A percentile compares a stretch with the other conserved stretches of the same genome.
phyloP scores from a whole-genome alignment of 768 basidiomycete genomes.

The Rhodotorula kratochvilovae region DNA sequence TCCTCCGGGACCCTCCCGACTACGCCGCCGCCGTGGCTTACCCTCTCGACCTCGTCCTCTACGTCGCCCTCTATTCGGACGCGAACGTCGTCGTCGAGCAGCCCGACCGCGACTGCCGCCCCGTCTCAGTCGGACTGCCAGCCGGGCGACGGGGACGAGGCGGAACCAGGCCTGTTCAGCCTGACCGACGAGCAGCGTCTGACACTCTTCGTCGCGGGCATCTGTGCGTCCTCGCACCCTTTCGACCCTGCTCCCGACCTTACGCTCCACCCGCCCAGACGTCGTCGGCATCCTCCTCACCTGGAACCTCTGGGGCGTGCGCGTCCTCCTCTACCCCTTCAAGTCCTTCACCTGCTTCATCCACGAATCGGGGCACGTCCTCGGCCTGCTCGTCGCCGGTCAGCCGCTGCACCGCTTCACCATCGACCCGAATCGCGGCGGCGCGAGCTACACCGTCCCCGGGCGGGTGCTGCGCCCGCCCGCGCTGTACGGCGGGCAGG shows the following conservation, averaged over 20 bases:
- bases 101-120: neutral
- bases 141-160: neutral
- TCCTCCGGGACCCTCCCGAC: slow-evolving; percentile 2
- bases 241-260: neutral
- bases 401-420: slow-evolving; percentile 6
- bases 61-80: neutral
- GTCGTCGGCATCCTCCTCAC: slow-evolving; percentile 10
- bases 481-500: slow-evolving; percentile 3
- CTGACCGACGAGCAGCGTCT: slow-evolving; percentile 1
- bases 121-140: neutral
- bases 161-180: neutral
- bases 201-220: slow-evolving; percentile 5
- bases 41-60: neutral
- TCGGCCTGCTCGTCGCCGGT: slow-evolving; percentile 6
- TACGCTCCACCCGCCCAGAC: neutral
- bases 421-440: slow-evolving; percentile 19
- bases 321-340: slow-evolving; percentile 5
- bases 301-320: slow-evolving; percentile 17
- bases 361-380: slow-evolving; percentile 17
- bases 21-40: slow-evolving; percentile 1
- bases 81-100: neutral
- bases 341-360: slow-evolving; percentile 5
- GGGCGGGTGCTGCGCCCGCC: neutral
- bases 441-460: slow-evolving; percentile 5
- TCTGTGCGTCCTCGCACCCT: neutral